A percentile compares a stretch with the other conserved stretches of the same genome.
These are phyloP conservation scores for Zygosaccharomyces rouxii DNA, from an alignment of 805 yeast species.

Conservation along the genomic window DNA sequence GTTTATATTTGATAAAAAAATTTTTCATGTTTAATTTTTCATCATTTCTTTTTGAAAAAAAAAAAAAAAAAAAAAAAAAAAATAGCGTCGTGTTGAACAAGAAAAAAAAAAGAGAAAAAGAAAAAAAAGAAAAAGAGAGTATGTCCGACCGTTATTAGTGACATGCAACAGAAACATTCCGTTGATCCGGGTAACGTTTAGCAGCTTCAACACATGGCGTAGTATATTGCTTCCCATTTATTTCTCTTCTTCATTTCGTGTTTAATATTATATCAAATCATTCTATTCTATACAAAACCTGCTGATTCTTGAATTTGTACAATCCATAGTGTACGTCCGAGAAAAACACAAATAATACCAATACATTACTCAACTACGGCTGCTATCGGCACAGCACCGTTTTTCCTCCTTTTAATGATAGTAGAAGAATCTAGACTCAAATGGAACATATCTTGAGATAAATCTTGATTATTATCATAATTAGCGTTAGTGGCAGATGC, in stretches of 20 bases:
- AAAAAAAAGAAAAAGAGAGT: neutral
- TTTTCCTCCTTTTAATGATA: constrained; percentile 40
- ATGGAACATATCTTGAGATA: constrained; percentile 32
- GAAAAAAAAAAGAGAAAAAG: neutral
- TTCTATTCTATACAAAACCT: constrained; percentile 1
- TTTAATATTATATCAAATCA: neutral
- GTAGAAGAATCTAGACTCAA: constrained; percentile 38
- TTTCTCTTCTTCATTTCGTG: too few relatives aligned
- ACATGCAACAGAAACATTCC: neutral
- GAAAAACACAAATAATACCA: neutral
- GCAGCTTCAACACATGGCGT: too few relatives aligned
- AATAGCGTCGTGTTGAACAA: neutral
- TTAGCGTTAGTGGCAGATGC: neutral
- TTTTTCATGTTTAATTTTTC: constrained; percentile 11
- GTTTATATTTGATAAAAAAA: constrained; percentile 13
- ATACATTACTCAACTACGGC: constrained; percentile 7
- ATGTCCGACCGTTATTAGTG: neutral
- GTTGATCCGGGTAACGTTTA: too few relatives aligned
- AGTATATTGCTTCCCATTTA: too few relatives aligned
- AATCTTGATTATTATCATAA: constrained; percentile 16
- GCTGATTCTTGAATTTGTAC: neutral
- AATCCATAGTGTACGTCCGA: neutral
- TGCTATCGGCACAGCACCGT: constrained; percentile 19
- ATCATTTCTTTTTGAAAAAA: constrained; percentile 5
- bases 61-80: constrained; percentile 1